Percentiles rank a stretch among this genome's conserved stretches.
phyloP scores from a whole-genome alignment of 352 stramenopile genomes.

The Elongisporangium undulatum region DNA sequence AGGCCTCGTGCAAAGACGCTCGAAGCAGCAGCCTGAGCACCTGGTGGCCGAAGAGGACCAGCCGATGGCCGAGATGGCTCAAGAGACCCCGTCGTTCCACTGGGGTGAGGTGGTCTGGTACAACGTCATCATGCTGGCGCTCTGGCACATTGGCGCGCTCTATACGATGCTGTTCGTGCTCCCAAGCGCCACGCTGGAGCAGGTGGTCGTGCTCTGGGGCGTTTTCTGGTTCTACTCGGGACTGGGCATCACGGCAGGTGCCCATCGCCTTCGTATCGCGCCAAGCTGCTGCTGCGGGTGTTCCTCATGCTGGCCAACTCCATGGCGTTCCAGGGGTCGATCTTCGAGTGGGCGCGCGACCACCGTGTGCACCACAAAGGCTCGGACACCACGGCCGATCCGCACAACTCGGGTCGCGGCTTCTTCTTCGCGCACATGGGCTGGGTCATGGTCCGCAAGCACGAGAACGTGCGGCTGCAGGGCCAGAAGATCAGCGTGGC shows the following conservation, averaged over 20 bases:
- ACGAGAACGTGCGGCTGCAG: slow-evolving; percentile 86
- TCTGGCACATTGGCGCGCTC: slow-evolving; percentile 46
- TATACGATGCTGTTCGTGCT: slow-evolving; percentile 41
- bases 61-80: slow-evolving; percentile 11
- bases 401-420: slow-evolving; percentile 95
- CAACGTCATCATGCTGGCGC: slow-evolving; percentile 40
- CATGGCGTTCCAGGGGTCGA: slow-evolving; percentile 95
- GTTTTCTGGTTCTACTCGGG: slow-evolving; percentile 59
- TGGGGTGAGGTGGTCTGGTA: slow-evolving; percentile 56
- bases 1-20: neutral
- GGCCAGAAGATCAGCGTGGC: slow-evolving; percentile 88
- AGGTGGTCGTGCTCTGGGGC: slow-evolving; percentile 37
- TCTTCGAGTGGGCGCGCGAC: slow-evolving; percentile 98
- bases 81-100: slow-evolving; percentile 19
- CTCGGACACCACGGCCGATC: slow-evolving; percentile 93
- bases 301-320: slow-evolving; percentile 98
- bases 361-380: slow-evolving; percentile 99
- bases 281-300: slow-evolving; percentile 83
- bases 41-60: slow-evolving; percentile 11
- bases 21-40: neutral
- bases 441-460: slow-evolving; percentile 98
- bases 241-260: slow-evolving; percentile 94
- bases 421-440: slow-evolving; percentile 99
- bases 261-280: slow-evolving; percentile 94
- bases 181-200: slow-evolving; percentile 14